Percentiles rank a stretch among this genome's conserved stretches.
Evolutionary conservation across 768 basidiomycete genomes (phyloP).

Genomic region (Boletus pseudopeckii): DNA sequence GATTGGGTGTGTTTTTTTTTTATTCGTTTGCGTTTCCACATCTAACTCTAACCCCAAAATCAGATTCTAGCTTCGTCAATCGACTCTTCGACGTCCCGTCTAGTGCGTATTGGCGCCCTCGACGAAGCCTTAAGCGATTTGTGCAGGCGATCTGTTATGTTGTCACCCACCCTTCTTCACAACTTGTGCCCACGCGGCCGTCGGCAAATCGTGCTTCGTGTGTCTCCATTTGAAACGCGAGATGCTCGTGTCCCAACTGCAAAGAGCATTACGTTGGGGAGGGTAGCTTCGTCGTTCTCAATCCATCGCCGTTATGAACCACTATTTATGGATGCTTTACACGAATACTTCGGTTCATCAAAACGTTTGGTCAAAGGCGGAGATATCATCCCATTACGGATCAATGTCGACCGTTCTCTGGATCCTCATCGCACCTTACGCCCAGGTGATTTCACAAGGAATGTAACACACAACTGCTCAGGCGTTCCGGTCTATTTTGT

Average conservation of each 20-base stretch:
- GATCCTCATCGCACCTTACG: slow-evolving; percentile 13
- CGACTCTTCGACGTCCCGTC: slow-evolving; percentile 38
- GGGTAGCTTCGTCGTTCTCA: slow-evolving; percentile 74
- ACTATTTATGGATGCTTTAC: slow-evolving; percentile 58
- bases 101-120: slow-evolving; percentile 56
- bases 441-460: slow-evolving; percentile 2
- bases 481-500: slow-evolving; percentile 69
- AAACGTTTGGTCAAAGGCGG: slow-evolving; percentile 65
- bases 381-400: slow-evolving; percentile 64
- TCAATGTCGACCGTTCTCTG: slow-evolving; percentile 49
- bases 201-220: slow-evolving; percentile 37
- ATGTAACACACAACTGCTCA: neutral
- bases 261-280: slow-evolving; percentile 65
- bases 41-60: slow-evolving; percentile 4
- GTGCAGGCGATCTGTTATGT: slow-evolving; percentile 34
- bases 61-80: slow-evolving; percentile 52
- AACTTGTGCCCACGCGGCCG: slow-evolving; percentile 42
- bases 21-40: neutral
- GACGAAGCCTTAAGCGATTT: slow-evolving; percentile 39
- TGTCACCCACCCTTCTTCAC: slow-evolving; percentile 50
- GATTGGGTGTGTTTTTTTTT: slow-evolving; percentile 62
- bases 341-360: slow-evolving; percentile 52
- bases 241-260: slow-evolving; percentile 67
- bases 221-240: slow-evolving; percentile 60
- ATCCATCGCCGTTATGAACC: slow-evolving; percentile 62